Percentiles rank a stretch among this genome's conserved stretches.
Evolutionary conservation across 768 basidiomycete species (phyloP).

Genomic region (Chalciporus chontae): DNA sequence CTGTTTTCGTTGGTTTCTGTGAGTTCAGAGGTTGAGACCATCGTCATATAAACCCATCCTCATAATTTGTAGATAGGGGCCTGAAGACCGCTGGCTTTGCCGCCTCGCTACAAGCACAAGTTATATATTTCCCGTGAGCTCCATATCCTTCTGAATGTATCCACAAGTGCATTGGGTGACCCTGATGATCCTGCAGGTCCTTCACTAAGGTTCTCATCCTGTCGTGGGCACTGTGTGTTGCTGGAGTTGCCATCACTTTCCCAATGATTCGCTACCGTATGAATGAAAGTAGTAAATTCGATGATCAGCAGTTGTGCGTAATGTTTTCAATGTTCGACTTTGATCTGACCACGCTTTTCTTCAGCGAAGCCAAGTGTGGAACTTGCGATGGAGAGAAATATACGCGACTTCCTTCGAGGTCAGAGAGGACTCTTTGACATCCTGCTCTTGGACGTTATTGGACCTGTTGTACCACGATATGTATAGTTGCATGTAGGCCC

Average conservation of each 20-base stretch:
- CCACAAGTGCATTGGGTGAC: conserved; percentile 46
- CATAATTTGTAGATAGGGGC: background rate
- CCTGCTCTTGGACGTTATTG: too few relatives aligned
- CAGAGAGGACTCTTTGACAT: too few relatives aligned
- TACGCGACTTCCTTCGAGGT: too few relatives aligned
- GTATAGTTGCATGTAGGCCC: too few relatives aligned
- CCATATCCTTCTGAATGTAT: too few relatives aligned
- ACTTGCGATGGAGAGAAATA: too few relatives aligned
- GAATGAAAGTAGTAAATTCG: conserved; percentile 43
- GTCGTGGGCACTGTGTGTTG: conserved; percentile 66
- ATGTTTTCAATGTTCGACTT: background rate
- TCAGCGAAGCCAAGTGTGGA: too few relatives aligned
- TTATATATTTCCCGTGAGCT: background rate
- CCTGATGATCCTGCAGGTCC: conserved; percentile 12
- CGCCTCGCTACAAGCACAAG: background rate
- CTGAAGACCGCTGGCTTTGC: background rate
- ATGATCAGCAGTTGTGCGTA: conserved; percentile 48
- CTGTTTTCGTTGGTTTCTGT: conserved; percentile 83
- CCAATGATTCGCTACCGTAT: conserved; percentile 76
- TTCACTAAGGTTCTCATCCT: conserved; percentile 74
- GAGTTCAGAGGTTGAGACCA: conserved; percentile 38
- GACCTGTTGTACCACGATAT: too few relatives aligned
- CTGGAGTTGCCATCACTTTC: conserved; percentile 59
- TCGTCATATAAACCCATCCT: too few relatives aligned
- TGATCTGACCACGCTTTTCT: background rate